phyloP scores from a whole-genome alignment of 495 filamentous ascomycete species.

The Penicillium manginii region DNA sequence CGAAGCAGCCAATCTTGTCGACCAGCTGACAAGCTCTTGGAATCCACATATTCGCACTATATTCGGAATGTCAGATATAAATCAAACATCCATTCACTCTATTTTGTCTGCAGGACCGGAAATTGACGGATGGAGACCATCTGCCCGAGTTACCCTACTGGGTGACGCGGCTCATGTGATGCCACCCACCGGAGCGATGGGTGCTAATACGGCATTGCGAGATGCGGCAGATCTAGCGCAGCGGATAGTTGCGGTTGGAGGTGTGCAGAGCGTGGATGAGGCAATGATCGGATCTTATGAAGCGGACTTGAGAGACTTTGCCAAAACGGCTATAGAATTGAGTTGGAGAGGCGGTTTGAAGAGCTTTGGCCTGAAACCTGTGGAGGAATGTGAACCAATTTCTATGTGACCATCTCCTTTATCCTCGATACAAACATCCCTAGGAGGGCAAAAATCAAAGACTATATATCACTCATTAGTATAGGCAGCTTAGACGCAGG shows the following conservation, averaged over 20 bases:
- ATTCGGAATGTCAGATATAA: conserved; percentile 37
- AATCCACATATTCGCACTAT: conserved; percentile 36
- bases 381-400: conserved; percentile 32
- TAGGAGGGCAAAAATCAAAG: too few species aligned
- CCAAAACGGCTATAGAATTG: conserved; percentile 21
- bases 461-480: too few species aligned
- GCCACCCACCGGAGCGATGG: conserved; percentile 64
- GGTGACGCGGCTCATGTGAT: conserved; percentile 65
- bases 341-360: conserved; percentile 34
- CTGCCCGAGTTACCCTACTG: conserved; percentile 58
- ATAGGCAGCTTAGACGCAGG: too few species aligned
- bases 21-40: conserved; percentile 31
- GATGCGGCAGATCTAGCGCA: conserved; percentile 38
- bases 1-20: conserved; percentile 28
- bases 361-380: conserved; percentile 31
- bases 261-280: conserved; percentile 29
- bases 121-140: conserved; percentile 34
- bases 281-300: conserved; percentile 34
- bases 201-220: conserved; percentile 60
- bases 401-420: not conserved
- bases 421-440: too few species aligned
- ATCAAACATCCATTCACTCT: conserved; percentile 35
- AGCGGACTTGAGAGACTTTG: conserved; percentile 31
- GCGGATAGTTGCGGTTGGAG: conserved; percentile 29
- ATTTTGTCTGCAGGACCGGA: conserved; percentile 44